These are phyloP conservation scores for Eucalyptus cloeziana DNA, from an alignment of 345 rosid species.

Conservation along the genomic window DNA sequence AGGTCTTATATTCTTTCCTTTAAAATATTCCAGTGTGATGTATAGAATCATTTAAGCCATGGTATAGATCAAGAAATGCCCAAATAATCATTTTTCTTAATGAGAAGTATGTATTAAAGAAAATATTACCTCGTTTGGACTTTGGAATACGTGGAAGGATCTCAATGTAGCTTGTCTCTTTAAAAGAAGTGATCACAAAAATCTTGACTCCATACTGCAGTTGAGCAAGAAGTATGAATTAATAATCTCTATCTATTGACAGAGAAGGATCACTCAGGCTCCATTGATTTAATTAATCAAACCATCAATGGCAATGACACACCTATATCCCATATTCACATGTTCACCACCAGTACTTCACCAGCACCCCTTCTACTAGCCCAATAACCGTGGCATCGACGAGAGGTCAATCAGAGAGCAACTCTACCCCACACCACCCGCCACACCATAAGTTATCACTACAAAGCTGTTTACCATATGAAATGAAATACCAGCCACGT, in stretches of 20 bases:
- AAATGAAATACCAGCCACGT: not conserved
- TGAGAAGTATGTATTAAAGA: not conserved
- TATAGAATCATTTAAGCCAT: not conserved
- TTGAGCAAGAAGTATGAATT: not conserved
- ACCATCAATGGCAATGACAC: not conserved
- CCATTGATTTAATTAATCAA: not conserved
- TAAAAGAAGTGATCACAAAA: constrained; percentile 83
- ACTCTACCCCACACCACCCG: not conserved
- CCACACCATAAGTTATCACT: not conserved
- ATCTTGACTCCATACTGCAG: constrained; percentile 85
- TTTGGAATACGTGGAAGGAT: constrained; percentile 54
- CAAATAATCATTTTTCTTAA: not conserved
- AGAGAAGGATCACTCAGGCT: not conserved
- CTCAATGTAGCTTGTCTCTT: constrained; percentile 86
- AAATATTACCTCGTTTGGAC: constrained; percentile 59
- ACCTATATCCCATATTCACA: not conserved
- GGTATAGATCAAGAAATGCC: not conserved
- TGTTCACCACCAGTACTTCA: not conserved
- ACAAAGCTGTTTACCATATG: not conserved
- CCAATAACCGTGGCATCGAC: not conserved
- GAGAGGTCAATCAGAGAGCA: not conserved
- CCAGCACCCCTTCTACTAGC: not conserved
- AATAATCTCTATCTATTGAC: not conserved
- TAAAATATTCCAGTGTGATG: not conserved
- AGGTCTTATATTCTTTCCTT: not conserved